Evolutionary conservation across 495 filamentous ascomycete species (phyloP).

Genomic region (Talaromyces wortmannii): DNA sequence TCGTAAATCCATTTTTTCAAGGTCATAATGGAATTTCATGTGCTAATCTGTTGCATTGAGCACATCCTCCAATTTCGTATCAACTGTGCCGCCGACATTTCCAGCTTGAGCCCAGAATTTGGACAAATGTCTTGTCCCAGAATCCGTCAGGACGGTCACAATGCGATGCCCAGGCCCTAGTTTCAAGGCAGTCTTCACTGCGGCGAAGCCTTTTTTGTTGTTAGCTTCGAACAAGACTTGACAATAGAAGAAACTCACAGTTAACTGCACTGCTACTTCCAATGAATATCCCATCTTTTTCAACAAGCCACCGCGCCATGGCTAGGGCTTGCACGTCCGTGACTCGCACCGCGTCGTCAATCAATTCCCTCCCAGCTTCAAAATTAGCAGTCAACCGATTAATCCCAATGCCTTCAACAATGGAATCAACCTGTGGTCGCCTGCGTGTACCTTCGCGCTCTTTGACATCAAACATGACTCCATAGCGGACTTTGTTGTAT

Average conservation of each 20-base stretch:
- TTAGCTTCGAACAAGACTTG: conserved; percentile 2
- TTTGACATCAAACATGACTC: conserved; percentile 88
- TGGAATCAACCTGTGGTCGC: conserved; percentile 85
- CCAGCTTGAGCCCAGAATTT: conserved; percentile 88
- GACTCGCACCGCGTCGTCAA: conserved; percentile 87
- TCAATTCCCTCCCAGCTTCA: conserved; percentile 71
- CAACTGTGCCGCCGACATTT: conserved; percentile 52
- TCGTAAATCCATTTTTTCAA: neutral
- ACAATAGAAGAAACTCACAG: conserved; percentile 45
- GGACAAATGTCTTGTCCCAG: conserved; percentile 81
- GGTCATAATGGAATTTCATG: neutral
- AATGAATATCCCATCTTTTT: conserved; percentile 91
- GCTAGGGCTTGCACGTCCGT: conserved; percentile 84
- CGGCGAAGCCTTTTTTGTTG: conserved; percentile 58
- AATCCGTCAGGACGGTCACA: conserved; percentile 90
- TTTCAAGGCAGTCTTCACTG: conserved; percentile 67
- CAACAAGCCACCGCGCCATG: conserved; percentile 93
- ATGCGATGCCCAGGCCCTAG: conserved; percentile 74
- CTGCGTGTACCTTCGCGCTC: conserved; percentile 87
- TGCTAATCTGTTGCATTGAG: conserved; percentile 21
- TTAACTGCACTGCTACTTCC: conserved; percentile 95
- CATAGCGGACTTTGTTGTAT: conserved; percentile 83
- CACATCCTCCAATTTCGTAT: conserved; percentile 46
- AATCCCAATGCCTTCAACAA: conserved; percentile 94
- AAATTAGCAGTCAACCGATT: conserved; percentile 91